phyloP scores from a whole-genome alignment of 176 grass and related monocot genomes.

The Rhynchospora tenuis region DNA sequence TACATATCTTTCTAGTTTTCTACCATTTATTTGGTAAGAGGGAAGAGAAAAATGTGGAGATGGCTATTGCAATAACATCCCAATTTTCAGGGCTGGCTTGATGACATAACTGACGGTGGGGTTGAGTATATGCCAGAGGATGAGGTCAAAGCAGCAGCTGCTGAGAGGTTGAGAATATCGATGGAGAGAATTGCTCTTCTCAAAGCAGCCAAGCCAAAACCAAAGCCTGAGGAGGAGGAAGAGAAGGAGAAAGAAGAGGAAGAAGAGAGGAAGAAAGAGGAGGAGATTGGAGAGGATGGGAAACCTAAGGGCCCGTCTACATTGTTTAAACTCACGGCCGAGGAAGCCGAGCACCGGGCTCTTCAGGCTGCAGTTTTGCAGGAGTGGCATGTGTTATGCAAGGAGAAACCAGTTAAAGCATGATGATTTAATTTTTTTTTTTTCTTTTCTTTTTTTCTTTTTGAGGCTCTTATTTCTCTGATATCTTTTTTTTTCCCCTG shows the following conservation, averaged over 20 bases:
- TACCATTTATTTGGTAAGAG: neutral
- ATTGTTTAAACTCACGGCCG: conserved; percentile 68
- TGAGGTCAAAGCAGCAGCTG: conserved; percentile 70
- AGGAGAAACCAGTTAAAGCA: conserved; percentile 82
- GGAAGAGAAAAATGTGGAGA: neutral
- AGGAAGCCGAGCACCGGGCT: conserved; percentile 89
- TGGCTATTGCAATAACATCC: neutral
- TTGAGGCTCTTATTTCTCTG: neutral
- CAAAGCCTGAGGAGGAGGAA: conserved; percentile 42
- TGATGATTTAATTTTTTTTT: conserved; percentile 29
- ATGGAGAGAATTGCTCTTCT: conserved; percentile 87
- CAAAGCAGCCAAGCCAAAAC: conserved; percentile 76
- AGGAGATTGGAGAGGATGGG: conserved; percentile 43
- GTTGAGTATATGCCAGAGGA: conserved; percentile 95
- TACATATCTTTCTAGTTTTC: neutral
- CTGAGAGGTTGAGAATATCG: conserved; percentile 67
- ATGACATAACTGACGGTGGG: conserved; percentile 72
- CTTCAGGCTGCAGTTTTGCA: conserved; percentile 90
- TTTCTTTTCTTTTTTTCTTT: conserved; percentile 3
- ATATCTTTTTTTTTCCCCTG: neutral
- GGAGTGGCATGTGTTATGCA: conserved; percentile 83
- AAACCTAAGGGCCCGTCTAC: conserved; percentile 86
- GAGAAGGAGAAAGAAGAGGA: conserved; percentile 65
- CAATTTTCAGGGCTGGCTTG: conserved; percentile 74
- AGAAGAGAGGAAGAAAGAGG: conserved; percentile 61